phyloP scores from a whole-genome alignment of 2,329 filamentous ascomycete genomes.

The Clarireedia hainanense region DNA sequence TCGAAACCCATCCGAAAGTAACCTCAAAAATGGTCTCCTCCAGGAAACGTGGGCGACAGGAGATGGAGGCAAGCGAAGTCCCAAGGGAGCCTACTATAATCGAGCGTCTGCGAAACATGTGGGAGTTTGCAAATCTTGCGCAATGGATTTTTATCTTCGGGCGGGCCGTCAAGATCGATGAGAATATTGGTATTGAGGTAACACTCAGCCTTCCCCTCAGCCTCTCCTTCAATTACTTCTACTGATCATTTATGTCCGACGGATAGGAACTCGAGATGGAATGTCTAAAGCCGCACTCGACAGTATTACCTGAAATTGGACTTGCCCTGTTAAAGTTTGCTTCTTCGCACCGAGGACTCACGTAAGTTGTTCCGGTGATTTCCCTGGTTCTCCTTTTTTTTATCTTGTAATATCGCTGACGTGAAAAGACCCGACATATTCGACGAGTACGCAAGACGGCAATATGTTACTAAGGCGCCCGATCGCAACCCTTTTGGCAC shows the following conservation, averaged over 20 bases:
- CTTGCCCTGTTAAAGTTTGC: constrained; percentile 85
- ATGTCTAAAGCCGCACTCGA: constrained; percentile 73
- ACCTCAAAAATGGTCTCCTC: constrained; percentile 35
- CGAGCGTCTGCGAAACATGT: constrained; percentile 73
- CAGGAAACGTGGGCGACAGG: constrained; percentile 41
- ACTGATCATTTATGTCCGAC: constrained; percentile 10
- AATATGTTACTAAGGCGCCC: constrained; percentile 77
- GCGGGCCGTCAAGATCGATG: constrained; percentile 79
- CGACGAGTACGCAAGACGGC: constrained; percentile 85
- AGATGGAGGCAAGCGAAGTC: constrained; percentile 31
- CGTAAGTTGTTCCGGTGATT: constrained; percentile 49
- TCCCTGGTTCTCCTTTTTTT: not conserved
- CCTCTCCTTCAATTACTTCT: not conserved
- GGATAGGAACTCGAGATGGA: constrained; percentile 77
- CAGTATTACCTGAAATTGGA: constrained; percentile 71
- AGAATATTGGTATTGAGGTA: constrained; percentile 87
- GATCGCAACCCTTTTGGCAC: constrained; percentile 77
- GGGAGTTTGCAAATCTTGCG: constrained; percentile 90
- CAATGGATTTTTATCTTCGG: constrained; percentile 94
- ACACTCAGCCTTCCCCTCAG: constrained; percentile 20
- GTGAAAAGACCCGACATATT: constrained; percentile 68
- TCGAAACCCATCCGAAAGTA: constrained; percentile 2
- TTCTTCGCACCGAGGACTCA: constrained; percentile 86
- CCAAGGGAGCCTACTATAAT: constrained; percentile 38
- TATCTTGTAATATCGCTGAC: constrained; percentile 19